Evolutionary conservation across 2,329 filamentous ascomycete species (phyloP).

Genomic region (Pseudophaeomoniella oleicola): DNA sequence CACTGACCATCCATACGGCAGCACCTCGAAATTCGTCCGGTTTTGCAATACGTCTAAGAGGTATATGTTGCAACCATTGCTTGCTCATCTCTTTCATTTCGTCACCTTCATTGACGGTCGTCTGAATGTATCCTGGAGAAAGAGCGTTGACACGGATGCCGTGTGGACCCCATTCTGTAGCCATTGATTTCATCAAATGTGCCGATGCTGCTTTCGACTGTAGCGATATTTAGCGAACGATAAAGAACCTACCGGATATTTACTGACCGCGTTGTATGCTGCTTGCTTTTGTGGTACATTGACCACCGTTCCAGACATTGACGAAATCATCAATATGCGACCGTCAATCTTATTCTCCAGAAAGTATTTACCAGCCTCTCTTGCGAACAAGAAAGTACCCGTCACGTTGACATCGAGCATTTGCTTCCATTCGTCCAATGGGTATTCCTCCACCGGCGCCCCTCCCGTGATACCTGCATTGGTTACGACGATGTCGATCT

Average conservation of each 20-base stretch:
- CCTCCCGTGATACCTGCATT: slow-evolving; percentile 25
- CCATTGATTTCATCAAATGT: slow-evolving; percentile 13
- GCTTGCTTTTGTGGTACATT: slow-evolving; percentile 22
- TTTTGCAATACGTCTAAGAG: slow-evolving; percentile 20
- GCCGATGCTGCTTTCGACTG: slow-evolving; percentile 12
- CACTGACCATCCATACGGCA: slow-evolving; percentile 14
- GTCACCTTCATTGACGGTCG: slow-evolving; percentile 21
- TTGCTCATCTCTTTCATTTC: slow-evolving; percentile 21
- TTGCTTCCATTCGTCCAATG: slow-evolving; percentile 18
- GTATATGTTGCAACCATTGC: slow-evolving; percentile 18
- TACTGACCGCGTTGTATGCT: slow-evolving; percentile 21
- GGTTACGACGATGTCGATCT: slow-evolving; percentile 24
- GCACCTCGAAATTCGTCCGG: slow-evolving; percentile 24
- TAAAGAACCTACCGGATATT: no score
- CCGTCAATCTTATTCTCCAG: slow-evolving; percentile 15
- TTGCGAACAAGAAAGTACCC: slow-evolving; percentile 81
- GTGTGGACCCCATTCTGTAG: slow-evolving; percentile 20
- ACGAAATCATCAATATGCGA: slow-evolving; percentile 13
- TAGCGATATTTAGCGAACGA: no score
- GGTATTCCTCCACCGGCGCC: slow-evolving; percentile 18
- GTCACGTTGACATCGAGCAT: slow-evolving; percentile 22
- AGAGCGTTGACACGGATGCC: slow-evolving; percentile 24
- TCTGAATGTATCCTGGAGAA: slow-evolving; percentile 21
- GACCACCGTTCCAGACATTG: slow-evolving; percentile 18
- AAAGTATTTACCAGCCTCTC: slow-evolving; percentile 51